Base-by-base conservation (phyloP, 2,329 filamentous ascomycete species). In the Pseudogymnoascus sp. region DNA sequence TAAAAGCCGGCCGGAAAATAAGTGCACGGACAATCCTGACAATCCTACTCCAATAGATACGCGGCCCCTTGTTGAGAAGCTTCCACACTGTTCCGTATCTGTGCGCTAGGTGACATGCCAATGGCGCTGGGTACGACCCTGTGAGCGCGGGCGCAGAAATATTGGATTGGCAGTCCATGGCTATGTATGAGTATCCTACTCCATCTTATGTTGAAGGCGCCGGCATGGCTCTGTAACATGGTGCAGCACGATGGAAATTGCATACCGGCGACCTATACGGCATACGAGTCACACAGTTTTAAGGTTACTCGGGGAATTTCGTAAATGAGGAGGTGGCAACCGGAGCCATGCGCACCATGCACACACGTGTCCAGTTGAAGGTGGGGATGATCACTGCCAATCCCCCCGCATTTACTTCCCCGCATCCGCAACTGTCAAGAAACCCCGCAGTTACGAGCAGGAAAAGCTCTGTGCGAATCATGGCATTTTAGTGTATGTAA, bases 311-410 rank as follows among this genome's bases (percentile, higher is more conserved):
- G 47, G 47, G 18, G 47, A 28, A 33, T 53, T 50, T 53, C 47
- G 47, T 7, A 53, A 53, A 53, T 53, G 28, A 53, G 47, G 28
- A 53, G 47, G 47, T 18, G 47, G 8, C 33, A 33, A 33, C 47
- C 8, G n/a, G 25, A 33, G 25, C n/a, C n/a, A 18, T 53, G 28
- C 5, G 15, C 25, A 33, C 28, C 47, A 53, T 18, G 47, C n/a
- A 53, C 47, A 33, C 47, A 53, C 47, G 47, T 53, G 47, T 53
- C 28, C 47, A 53, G 47, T 53, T 15, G 47, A 28, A n/a, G 47
- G 25, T 30, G 43, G 47, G 28, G 47, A 33, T 53, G 47, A 53
- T 53, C 47, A 50, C 1, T 30, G 43, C n/a, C 25, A 50, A 50
- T 50, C 43, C 28, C 43, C 47, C 47, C 47, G 47, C 47, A 53